Evolutionary conservation across 2,329 filamentous ascomycete species (phyloP), one percentile per base, ranked within the genome.

Genomic region (Aspergillus sp.): DNA sequence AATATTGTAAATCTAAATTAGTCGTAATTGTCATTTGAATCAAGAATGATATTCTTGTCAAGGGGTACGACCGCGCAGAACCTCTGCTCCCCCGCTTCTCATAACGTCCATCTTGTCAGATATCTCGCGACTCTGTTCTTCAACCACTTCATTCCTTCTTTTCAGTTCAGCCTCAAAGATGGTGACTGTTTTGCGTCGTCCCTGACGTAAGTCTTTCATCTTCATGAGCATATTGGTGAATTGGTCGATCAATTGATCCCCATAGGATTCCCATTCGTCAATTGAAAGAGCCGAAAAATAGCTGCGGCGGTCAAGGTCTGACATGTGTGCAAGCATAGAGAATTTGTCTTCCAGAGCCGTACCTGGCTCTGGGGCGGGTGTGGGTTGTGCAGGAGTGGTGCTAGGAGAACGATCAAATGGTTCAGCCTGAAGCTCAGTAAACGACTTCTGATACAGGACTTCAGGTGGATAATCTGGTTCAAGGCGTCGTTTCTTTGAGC

Each of bases 251-350:
- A 84, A 75, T 72, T 80, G 79, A 49, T 82, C 78, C 2, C 81
- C 81, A 19, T 79, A 77, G 41, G 81, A 74, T 63, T 84, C 81
- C 78, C 81, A 83, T 52, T 83, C 73, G 3, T 70, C 62, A 13
- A 82, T 71, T 1, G 68, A 64, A 37, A 84, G 67, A 7, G 70
- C 72, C 1, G 68, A 64, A 52, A 84, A 75, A 60, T 82, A 80
- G 0, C 63, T 54, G 3, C 62, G 60, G 50, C 80, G 76, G 3
- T 74, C 66, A 22, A 64, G 44, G 1, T 63, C 62, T 19, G 65
- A 58, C 12, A 70, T 60, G 4, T 53, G 60, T 23, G 71, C 56
- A 19, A 74, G 60, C 20, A 68, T 59, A 9, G 61, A 59, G 7
- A 73, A 60, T 35, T 66, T 69, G 38, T 70, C 65, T 19, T 63